Evolutionary conservation across 306 rosid genomes (phyloP), one percentile per base, ranked within the genome.

Genomic region (Pterocarpus santalinus): DNA sequence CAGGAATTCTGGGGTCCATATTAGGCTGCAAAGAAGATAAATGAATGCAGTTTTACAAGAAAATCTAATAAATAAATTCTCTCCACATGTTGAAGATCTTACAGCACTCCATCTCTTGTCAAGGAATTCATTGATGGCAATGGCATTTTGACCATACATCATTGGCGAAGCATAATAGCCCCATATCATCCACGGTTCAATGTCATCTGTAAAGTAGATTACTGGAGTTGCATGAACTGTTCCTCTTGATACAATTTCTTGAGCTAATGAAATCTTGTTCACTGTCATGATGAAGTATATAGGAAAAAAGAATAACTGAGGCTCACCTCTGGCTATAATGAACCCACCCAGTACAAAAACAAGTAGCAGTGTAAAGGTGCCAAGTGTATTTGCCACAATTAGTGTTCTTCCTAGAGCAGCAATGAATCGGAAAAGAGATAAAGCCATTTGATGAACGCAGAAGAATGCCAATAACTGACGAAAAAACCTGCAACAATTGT

Each of bases 141-240:
- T 88, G 33, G 99, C 94, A 71, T 95, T 95, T 60, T 95, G 98
- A 82, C 98, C 98, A 77, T 95, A 95, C 94, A 88, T 95, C 97
- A 95, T 85, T 43, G 99, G 99, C 83, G 96, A 95, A 53, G 71
- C 60, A 78, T 95, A 95, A 81, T 85, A 95, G 14, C 96, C 98
- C 99, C 99, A 95, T 79, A 86, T 61, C 94, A 93, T 89, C 98
- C 98, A 95, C 2, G 95, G 88, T 75, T 65, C 82, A 82, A 95
- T 86, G 84, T 90, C 87, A 67, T 95, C 98, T 95, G 84, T 51
- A 60, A 71, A 81, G 49, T 36, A 67, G 32, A 76, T 35, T 81
- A 46, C 60, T 58, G 13, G 78, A 82, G 69, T 79, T 64, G 44
- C 72, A 72, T 17, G 35, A 43, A 35, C 41, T 73, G 33, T 71